Percentiles rank a stretch among this genome's conserved stretches.
phyloP scores from a whole-genome alignment of 805 yeast species.

The Zygosaccharomyces gambellarensis region DNA sequence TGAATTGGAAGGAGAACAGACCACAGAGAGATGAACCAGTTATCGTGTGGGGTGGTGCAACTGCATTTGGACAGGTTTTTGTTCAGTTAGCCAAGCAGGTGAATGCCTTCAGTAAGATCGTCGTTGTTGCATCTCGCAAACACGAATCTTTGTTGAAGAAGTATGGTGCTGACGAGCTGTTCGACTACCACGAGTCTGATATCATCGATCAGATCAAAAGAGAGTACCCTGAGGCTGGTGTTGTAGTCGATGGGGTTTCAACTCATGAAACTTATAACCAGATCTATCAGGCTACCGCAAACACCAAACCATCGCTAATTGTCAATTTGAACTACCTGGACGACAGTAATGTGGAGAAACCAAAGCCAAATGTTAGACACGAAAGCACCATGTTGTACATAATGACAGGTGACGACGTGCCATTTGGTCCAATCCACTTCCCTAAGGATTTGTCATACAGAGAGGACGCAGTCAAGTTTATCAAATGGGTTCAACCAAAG shows the following conservation, averaged over 20 bases:
- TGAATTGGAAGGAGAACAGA: conserved; percentile 17
- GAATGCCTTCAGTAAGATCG: conserved; percentile 39
- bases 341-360: conserved; percentile 26
- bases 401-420: conserved; percentile 36
- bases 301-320: conserved; percentile 32
- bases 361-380: conserved; percentile 34
- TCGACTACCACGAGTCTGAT: conserved; percentile 47
- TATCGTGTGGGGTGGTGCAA: conserved; percentile 64
- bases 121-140: conserved; percentile 49
- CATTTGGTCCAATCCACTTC: conserved; percentile 27
- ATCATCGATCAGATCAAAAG: conserved; percentile 41
- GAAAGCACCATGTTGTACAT: conserved; percentile 38
- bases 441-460: conserved; percentile 29
- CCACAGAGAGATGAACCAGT: conserved; percentile 38
- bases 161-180: conserved; percentile 47
- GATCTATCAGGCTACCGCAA: conserved; percentile 36
- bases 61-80: conserved; percentile 54
- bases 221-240: conserved; percentile 30
- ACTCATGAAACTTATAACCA: conserved; percentile 29
- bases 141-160: conserved; percentile 39
- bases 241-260: conserved; percentile 37
- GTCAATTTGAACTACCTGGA: conserved; percentile 34
- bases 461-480: conserved; percentile 25
- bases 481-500: conserved; percentile 26
- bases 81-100: conserved; percentile 55